A percentile compares a stretch with the other conserved stretches of the same genome.
These are phyloP conservation scores for Carex parvula DNA, from an alignment of 176 grass and related monocot genomes.

Conservation along the genomic window DNA sequence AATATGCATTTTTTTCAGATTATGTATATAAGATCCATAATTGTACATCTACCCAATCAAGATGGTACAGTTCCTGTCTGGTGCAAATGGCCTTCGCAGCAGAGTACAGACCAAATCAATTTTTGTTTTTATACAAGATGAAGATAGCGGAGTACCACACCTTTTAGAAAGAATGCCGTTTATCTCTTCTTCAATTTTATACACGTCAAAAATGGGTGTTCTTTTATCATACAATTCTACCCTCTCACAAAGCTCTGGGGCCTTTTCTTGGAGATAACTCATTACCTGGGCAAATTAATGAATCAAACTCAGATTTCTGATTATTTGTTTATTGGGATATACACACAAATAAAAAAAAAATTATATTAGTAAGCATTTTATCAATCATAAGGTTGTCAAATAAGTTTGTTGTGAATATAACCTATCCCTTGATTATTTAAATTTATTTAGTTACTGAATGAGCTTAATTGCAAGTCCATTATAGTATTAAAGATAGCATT, in stretches of 20 bases:
- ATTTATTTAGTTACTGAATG: not conserved
- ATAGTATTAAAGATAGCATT: not conserved
- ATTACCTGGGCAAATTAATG: slow-evolving; percentile 52
- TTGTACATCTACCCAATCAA: not conserved
- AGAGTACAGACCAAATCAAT: not conserved
- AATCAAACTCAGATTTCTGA: not conserved
- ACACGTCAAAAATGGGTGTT: slow-evolving; percentile 90
- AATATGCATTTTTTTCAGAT: slow-evolving; percentile 2
- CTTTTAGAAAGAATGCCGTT: slow-evolving; percentile 90
- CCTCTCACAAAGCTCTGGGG: slow-evolving; percentile 80
- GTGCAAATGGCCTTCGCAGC: not conserved
- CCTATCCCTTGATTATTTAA: not conserved
- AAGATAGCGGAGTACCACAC: slow-evolving; percentile 24
- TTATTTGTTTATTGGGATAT: not conserved
- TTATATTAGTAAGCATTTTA: not conserved
- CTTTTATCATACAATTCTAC: slow-evolving; percentile 80
- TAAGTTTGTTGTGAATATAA: not conserved
- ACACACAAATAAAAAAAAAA: not conserved
- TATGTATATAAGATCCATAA: not conserved
- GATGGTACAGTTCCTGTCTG: not conserved
- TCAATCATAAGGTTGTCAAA: not conserved
- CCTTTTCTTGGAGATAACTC: slow-evolving; percentile 85
- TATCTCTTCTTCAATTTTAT: slow-evolving; percentile 91
- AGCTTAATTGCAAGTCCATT: not conserved
- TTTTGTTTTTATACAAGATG: not conserved